Evolutionary conservation across 164 flowering plant species (phyloP), one percentile per base, ranked within the genome.

Genomic region (Buxus sempervirens): DNA sequence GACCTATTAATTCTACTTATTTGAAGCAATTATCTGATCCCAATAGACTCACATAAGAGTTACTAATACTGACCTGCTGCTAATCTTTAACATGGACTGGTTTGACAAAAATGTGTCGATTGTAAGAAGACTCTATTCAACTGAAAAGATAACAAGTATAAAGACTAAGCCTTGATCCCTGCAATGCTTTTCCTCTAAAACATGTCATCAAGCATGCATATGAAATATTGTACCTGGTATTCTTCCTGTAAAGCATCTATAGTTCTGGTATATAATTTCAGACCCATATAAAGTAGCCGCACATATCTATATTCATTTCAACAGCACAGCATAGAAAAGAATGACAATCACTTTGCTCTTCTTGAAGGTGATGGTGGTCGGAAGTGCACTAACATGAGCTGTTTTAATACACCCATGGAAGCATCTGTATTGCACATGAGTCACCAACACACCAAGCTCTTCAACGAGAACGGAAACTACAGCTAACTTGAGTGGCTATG

Each of bases 371-470:
- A 22, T 86, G 1, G 89, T 86, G 58, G 83, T 86, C 71, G 88
- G 88, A 48, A 82, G 79, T 26, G 71, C 83, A 25, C 86, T 79
- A 90, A 88, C 74, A 85, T 66, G 81, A 81, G 82, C 76, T 88
- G 93, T 71, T 88, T 88, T 82, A 88, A 69, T 88, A 90, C 77
- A 77, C 64, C 56, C 82, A 83, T 73, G 93, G 93, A 73, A 90
- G 93, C 38, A 88, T 83, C 77, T 88, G 85, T 73, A 82, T 88
- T 54, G 89, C 90, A 51, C 90, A 88, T 38, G 89, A 88, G 69
- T 58, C 89, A 87, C 75, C 91, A 85, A 75, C 88, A 87, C 62
- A 72, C 62, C 51, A 89, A 87, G 68, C 90, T 88, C 32, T 80
- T 85, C 72, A 85, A 77, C 80, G 88, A 88, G 77, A 88, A 88